Conservation (phyloP, 257 asterid species). For the Nicotiana benthamiana region DNA sequence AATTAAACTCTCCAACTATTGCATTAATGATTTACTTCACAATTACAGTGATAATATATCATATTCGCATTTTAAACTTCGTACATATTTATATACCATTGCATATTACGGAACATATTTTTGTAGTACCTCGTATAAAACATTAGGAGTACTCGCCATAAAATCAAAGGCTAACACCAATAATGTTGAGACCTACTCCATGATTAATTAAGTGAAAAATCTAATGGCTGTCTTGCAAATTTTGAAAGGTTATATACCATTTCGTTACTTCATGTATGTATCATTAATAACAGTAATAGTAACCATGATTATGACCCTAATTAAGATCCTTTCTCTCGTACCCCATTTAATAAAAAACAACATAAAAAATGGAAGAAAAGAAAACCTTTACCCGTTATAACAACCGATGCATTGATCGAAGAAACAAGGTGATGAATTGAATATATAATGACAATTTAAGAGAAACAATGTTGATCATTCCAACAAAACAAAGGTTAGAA, state of each 20-base stretch:
- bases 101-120: neutral
- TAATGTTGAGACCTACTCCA: neutral
- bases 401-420: neutral
- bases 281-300: neutral
- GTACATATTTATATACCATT: neutral
- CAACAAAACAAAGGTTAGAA: neutral
- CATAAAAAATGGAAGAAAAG: neutral
- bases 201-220: neutral
- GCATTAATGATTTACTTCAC: too few relatives aligned
- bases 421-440: neutral
- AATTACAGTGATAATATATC: neutral
- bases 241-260: neutral
- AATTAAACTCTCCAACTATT: too few relatives aligned
- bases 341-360: neutral
- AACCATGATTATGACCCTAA: neutral
- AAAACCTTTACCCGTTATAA: neutral
- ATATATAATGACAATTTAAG: neutral
- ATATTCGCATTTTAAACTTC: neutral
- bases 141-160: neutral
- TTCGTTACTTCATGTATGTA: neutral
- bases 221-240: neutral
- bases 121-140: neutral
- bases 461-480: constrained; percentile 14
- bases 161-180: neutral
- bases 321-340: neutral